Evolutionary conservation across 208 protist genomes (phyloP).

Genomic region (Acanthamoeba sp.): DNA sequence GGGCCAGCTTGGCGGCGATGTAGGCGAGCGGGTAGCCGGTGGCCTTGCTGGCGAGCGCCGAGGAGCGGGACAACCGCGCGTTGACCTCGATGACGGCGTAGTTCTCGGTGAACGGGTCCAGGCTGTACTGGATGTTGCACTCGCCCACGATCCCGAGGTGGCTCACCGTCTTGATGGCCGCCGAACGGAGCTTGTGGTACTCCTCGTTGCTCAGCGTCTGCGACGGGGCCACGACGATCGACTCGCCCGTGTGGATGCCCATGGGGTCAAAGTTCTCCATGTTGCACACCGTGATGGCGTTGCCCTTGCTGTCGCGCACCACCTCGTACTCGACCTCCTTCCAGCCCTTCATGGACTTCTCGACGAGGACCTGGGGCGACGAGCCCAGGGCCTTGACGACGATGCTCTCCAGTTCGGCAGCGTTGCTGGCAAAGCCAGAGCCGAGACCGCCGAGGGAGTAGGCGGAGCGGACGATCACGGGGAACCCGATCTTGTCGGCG

Average conservation of each 20-base stretch:
- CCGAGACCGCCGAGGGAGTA: constrained; percentile 98
- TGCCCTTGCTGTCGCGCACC: constrained; percentile 97
- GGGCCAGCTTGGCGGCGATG: constrained; percentile 97
- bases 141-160: constrained; percentile 97
- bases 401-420: constrained; percentile 77
- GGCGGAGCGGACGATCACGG: constrained; percentile 98
- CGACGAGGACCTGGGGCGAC: constrained; percentile 96
- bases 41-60: constrained; percentile 98
- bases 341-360: constrained; percentile 98
- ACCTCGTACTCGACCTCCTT: constrained; percentile 99
- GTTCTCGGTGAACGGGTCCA: constrained; percentile 96
- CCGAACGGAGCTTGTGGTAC: constrained; percentile 97
- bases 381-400: constrained; percentile 89
- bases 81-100: constrained; percentile 98
- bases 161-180: constrained; percentile 93
- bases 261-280: constrained; percentile 99
- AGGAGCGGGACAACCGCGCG: constrained; percentile 97
- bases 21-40: constrained; percentile 99
- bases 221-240: constrained; percentile 99
- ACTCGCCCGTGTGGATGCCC: constrained; percentile 99
- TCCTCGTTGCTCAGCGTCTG: constrained; percentile 95
- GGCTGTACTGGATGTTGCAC: constrained; percentile 99
- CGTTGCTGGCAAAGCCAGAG: constrained; percentile 95
- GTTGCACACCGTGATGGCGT: constrained; percentile 99
- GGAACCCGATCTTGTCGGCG: constrained; percentile 94